Evolutionary conservation across 345 rosid species (phyloP).

Genomic region (Euphorbia peplus): DNA sequence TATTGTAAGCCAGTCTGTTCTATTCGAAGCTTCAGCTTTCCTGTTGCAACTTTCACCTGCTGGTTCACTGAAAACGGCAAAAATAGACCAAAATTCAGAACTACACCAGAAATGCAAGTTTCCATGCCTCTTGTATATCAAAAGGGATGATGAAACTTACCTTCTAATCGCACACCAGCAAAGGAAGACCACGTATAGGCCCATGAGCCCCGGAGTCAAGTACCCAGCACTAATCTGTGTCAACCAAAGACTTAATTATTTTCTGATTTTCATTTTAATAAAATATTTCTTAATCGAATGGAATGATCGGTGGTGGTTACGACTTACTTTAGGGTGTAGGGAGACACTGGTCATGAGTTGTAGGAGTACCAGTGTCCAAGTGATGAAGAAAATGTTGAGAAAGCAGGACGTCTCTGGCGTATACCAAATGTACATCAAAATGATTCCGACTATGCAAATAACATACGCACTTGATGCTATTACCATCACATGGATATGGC

Average conservation of each 20-base stretch:
- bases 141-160: constrained; percentile 30
- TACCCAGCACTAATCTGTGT: constrained; percentile 72
- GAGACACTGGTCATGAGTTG: constrained; percentile 94
- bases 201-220: constrained; percentile 95
- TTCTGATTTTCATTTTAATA: not conserved
- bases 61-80: constrained; percentile 67
- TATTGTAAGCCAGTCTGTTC: constrained; percentile 93
- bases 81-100: constrained; percentile 1
- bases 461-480: constrained; percentile 66
- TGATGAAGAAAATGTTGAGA: constrained; percentile 86
- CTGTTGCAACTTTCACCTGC: constrained; percentile 83
- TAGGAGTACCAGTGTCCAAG: constrained; percentile 88
- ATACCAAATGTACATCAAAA: constrained; percentile 94
- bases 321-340: constrained; percentile 74
- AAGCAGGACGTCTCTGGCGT: constrained; percentile 79
- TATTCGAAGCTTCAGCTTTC: constrained; percentile 73
- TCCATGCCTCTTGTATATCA: not conserved
- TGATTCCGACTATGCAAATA: constrained; percentile 69
- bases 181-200: constrained; percentile 80
- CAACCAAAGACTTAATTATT: not conserved
- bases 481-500: constrained; percentile 73
- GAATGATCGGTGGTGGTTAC: not conserved
- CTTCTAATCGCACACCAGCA: constrained; percentile 99
- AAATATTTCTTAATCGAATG: not conserved
- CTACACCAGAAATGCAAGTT: not conserved